Percentiles rank a stretch among this genome's conserved stretches.
Evolutionary conservation across 768 basidiomycete genomes (phyloP).

Genomic region (Russula lepida): DNA sequence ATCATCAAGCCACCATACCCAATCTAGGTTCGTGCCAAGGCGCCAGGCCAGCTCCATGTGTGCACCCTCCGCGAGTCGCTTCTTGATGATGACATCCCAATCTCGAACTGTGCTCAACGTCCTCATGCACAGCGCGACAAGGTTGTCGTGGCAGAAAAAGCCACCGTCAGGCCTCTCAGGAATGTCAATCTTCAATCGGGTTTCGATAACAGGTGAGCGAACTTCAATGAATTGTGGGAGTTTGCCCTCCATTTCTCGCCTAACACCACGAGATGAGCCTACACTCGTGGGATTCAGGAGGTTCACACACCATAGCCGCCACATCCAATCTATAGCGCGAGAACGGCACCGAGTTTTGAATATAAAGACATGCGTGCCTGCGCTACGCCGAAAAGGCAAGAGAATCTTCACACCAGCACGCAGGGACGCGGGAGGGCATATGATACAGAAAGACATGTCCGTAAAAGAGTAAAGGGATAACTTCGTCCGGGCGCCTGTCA

Average conservation of each 20-base stretch:
- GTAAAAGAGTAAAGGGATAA: conserved; percentile 84
- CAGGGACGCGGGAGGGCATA: conserved; percentile 49
- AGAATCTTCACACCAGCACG: conserved; percentile 35
- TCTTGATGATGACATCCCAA: conserved; percentile 54
- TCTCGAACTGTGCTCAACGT: conserved; percentile 48
- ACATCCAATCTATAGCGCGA: conserved; percentile 81
- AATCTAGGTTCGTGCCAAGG: conserved; percentile 64
- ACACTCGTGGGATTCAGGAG: background rate
- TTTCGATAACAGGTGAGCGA: conserved; percentile 55
- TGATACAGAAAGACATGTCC: conserved; percentile 75
- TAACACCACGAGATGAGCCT: conserved; percentile 25
- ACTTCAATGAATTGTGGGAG: conserved; percentile 67
- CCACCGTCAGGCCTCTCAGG: conserved; percentile 32
- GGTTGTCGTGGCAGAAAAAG: conserved; percentile 51
- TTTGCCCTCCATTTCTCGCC: conserved; percentile 64
- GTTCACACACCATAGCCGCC: conserved; percentile 63
- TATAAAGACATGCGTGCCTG: conserved; percentile 79
- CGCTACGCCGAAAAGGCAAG: conserved; percentile 41
- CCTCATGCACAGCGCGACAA: conserved; percentile 54
- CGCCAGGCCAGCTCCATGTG: conserved; percentile 75
- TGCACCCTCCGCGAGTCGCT: conserved; percentile 45
- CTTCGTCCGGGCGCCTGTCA: conserved; percentile 50
- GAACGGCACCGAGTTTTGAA: conserved; percentile 76
- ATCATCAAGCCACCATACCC: conserved; percentile 73
- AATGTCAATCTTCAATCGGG: conserved; percentile 61